Evolutionary conservation across 164 flowering plant genomes (phyloP).

Genomic region (Macadamia integrifolia): DNA sequence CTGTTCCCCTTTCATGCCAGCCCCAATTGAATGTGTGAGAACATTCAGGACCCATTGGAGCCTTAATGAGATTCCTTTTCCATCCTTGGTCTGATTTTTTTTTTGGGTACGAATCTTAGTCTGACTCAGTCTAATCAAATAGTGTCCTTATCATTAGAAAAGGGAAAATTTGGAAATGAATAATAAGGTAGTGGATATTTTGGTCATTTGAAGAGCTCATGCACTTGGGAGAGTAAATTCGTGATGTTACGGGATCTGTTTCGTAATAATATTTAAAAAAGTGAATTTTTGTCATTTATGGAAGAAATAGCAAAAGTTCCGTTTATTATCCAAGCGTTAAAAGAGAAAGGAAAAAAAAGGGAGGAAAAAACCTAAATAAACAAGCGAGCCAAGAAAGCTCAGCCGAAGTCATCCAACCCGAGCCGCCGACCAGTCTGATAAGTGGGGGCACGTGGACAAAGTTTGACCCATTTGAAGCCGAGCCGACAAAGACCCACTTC

Average conservation of each 20-base stretch:
- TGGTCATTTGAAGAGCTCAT: no score
- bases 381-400: not conserved
- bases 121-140: no score
- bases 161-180: no score
- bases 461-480: constrained; percentile 15
- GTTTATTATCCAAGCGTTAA: not conserved
- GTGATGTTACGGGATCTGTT: not conserved
- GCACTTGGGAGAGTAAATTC: not conserved
- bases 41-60: no score
- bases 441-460: not conserved
- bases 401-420: not conserved
- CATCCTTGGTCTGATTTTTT: no score
- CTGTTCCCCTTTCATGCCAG: no score
- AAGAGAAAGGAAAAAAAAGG: no score
- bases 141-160: no score
- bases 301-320: not conserved
- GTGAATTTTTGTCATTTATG: not conserved
- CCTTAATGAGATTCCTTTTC: no score
- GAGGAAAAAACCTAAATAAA: not conserved
- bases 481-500: constrained; percentile 16
- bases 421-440: not conserved
- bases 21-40: no score
- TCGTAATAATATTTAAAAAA: not conserved
- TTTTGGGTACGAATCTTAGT: no score
- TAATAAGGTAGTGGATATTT: no score